A percentile compares a stretch with the other conserved stretches of the same genome.
Conservation (phyloP, 305 asterid genomes). For the Andrographis paniculata region DNA sequence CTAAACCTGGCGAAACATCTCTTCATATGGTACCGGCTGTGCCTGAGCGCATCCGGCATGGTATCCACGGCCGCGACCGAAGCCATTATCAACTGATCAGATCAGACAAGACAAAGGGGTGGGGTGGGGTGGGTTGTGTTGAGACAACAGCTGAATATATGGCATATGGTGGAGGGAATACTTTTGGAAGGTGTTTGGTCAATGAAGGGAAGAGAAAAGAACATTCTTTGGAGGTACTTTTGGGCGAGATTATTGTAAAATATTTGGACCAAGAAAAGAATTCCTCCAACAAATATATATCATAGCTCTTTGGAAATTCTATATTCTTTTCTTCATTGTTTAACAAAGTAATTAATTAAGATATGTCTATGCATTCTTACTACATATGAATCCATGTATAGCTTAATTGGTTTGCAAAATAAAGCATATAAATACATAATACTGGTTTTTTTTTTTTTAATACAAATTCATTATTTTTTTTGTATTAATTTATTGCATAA, state of each 20-base stretch:
- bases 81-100: slow-evolving; percentile 25
- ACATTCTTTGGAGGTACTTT: slow-evolving; percentile 34
- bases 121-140: too few relatives aligned
- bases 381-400: too few relatives aligned
- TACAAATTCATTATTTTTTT: too few relatives aligned
- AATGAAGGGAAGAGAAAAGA: slow-evolving; percentile 21
- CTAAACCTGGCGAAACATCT: slow-evolving; percentile 51
- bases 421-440: too few relatives aligned
- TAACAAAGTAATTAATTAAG: too few relatives aligned
- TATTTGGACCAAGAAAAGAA: slow-evolving; percentile 33
- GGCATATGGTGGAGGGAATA: slow-evolving; percentile 19
- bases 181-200: neutral
- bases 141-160: too few relatives aligned
- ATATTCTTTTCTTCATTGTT: too few relatives aligned
- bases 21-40: slow-evolving; percentile 46
- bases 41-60: slow-evolving; percentile 40
- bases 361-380: too few relatives aligned
- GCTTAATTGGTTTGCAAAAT: too few relatives aligned
- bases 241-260: slow-evolving; percentile 20
- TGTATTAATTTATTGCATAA: too few relatives aligned
- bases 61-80: slow-evolving; percentile 27
- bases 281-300: slow-evolving; percentile 12
- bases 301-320: too few relatives aligned
- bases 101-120: neutral
- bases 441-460: too few relatives aligned